Evolutionary conservation across 108 stramenopile genomes (phyloP).

Genomic region (Cyclotella atomus): DNA sequence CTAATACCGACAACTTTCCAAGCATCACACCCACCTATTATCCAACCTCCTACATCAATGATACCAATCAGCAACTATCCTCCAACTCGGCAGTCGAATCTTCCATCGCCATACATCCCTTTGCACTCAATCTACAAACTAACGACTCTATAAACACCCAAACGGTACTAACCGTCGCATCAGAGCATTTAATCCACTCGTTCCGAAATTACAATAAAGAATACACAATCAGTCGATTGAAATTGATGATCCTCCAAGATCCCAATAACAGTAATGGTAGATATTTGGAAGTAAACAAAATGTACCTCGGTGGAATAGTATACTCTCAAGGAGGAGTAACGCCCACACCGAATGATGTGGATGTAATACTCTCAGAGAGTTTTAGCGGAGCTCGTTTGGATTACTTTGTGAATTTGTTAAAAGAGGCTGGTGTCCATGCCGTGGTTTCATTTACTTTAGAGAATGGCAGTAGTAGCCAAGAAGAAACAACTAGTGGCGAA

Average conservation of each 20-base stretch:
- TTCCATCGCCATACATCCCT: background rate
- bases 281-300: slow-evolving; percentile 5
- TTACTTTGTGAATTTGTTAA: slow-evolving; percentile 35
- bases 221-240: slow-evolving; percentile 13
- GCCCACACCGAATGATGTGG: too few species aligned
- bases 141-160: background rate
- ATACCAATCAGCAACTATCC: too few species aligned
- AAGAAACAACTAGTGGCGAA: slow-evolving; percentile 1
- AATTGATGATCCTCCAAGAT: slow-evolving; percentile 30
- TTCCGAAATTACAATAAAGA: slow-evolving; percentile 15
- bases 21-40: too few species aligned
- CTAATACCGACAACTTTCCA: too few species aligned
- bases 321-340: slow-evolving; percentile 10
- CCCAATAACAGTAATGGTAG: background rate
- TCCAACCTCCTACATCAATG: too few species aligned
- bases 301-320: slow-evolving; percentile 38
- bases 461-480: background rate
- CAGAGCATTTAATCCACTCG: slow-evolving; percentile 39
- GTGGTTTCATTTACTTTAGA: too few species aligned
- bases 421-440: slow-evolving; percentile 25
- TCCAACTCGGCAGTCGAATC: too few species aligned
- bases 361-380: slow-evolving; percentile 10
- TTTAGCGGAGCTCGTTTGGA: slow-evolving; percentile 23
- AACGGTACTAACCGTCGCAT: slow-evolving; percentile 10
- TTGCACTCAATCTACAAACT: background rate